phyloP scores from a whole-genome alignment of 208 protist species.

The Strigomonas culicis region DNA sequence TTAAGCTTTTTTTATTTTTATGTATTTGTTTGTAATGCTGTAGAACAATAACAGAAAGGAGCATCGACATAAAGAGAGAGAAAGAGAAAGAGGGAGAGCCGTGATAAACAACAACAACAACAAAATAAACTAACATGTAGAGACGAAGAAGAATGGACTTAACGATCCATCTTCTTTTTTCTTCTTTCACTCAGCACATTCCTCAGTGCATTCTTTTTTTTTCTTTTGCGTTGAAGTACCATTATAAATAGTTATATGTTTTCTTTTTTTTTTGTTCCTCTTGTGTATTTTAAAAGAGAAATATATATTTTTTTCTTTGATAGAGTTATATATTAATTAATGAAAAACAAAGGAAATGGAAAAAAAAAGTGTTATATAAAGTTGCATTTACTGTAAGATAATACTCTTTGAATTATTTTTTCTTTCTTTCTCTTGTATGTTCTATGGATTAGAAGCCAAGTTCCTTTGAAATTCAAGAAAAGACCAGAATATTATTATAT shows the following conservation, averaged over 20 bases:
- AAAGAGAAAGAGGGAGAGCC: conserved; percentile 4
- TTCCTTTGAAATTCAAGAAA: not conserved
- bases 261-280: conserved; percentile 1
- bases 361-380: not conserved
- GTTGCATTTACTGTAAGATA: not conserved
- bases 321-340: not conserved
- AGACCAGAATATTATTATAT: not conserved
- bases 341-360: not conserved
- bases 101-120: not conserved
- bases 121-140: no score
- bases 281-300: not conserved
- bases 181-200: conserved; percentile 6
- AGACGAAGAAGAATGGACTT: no score
- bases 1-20: no score
- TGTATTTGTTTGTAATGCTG: no score
- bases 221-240: conserved; percentile 19
- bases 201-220: conserved; percentile 12
- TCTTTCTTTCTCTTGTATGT: conserved; percentile 8
- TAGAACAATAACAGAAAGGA: not conserved
- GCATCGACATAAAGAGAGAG: not conserved
- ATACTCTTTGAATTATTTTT: conserved; percentile 7
- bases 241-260: not conserved
- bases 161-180: no score
- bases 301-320: not conserved
- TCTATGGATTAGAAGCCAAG: not conserved